phyloP scores from a whole-genome alignment of 2,329 filamentous ascomycete species.

The Capronia coronata region DNA sequence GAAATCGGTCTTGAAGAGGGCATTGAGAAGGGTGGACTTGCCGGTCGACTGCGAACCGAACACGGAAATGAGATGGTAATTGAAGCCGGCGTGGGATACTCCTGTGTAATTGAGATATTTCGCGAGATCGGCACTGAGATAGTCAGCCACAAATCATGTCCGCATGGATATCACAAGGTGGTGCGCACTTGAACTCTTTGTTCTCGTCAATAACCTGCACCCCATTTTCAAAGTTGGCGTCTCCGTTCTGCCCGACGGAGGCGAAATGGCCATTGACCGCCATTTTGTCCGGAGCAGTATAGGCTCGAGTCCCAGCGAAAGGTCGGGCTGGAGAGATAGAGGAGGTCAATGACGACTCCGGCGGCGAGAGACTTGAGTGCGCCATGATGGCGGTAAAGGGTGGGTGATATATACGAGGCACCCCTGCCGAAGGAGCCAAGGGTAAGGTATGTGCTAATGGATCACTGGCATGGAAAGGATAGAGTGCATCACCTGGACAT shows the following conservation, averaged over 20 bases:
- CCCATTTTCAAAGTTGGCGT: slow-evolving; percentile 69
- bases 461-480: slow-evolving; percentile 10
- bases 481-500: slow-evolving; percentile 16
- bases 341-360: slow-evolving; percentile 17
- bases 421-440: slow-evolving; percentile 10
- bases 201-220: slow-evolving; percentile 95
- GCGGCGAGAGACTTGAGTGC: slow-evolving; percentile 19
- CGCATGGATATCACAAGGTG: background rate
- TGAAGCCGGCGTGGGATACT: slow-evolving; percentile 85
- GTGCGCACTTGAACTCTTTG: slow-evolving; percentile 80
- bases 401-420: slow-evolving; percentile 7
- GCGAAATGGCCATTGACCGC: slow-evolving; percentile 44
- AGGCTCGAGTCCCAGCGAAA: slow-evolving; percentile 15
- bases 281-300: slow-evolving; percentile 36
- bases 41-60: slow-evolving; percentile 98
- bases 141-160: slow-evolving; percentile 15
- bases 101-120: slow-evolving; percentile 74
- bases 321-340: slow-evolving; percentile 16
- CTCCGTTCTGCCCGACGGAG: slow-evolving; percentile 35
- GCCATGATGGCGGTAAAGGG: slow-evolving; percentile 24
- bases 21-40: slow-evolving; percentile 93
- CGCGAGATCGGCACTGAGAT: slow-evolving; percentile 62
- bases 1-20: slow-evolving; percentile 92
- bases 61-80: slow-evolving; percentile 98
- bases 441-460: slow-evolving; percentile 8